These are phyloP conservation scores for Mycena epipterygia DNA, from an alignment of 768 basidiomycete genomes.

Conservation along the genomic window DNA sequence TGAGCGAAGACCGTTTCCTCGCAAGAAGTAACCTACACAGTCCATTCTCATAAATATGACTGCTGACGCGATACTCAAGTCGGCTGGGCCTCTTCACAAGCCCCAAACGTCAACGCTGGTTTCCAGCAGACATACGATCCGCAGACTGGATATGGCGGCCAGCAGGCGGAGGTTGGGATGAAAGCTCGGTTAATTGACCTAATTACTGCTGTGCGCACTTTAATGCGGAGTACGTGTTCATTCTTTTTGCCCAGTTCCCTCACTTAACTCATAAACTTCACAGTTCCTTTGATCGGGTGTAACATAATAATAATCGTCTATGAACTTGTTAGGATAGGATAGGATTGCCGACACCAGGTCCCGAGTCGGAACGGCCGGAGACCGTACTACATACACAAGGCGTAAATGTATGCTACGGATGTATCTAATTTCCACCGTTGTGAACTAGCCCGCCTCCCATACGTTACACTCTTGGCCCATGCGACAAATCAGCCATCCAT, in stretches of 20 bases:
- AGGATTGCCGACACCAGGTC: too few species aligned
- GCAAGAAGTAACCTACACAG: slow-evolving; percentile 77
- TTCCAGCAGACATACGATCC: slow-evolving; percentile 77
- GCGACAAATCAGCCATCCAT: too few species aligned
- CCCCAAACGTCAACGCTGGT: slow-evolving; percentile 66
- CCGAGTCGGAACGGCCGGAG: too few species aligned
- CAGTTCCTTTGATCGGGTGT: slow-evolving; percentile 92
- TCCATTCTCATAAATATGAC: background rate
- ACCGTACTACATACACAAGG: too few species aligned
- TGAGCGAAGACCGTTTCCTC: slow-evolving; percentile 97
- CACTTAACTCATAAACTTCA: slow-evolving; percentile 26
- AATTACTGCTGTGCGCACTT: slow-evolving; percentile 94
- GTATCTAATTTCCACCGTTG: too few species aligned
- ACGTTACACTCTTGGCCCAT: too few species aligned
- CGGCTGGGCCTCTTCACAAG: slow-evolving; percentile 86
- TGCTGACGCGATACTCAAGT: slow-evolving; percentile 62
- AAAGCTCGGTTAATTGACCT: slow-evolving; percentile 92
- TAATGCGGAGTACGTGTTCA: slow-evolving; percentile 91
- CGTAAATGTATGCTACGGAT: too few species aligned
- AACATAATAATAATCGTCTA: slow-evolving; percentile 92
- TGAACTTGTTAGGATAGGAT: too few species aligned
- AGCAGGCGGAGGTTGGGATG: slow-evolving; percentile 74
- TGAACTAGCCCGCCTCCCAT: too few species aligned
- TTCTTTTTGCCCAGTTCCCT: slow-evolving; percentile 6
- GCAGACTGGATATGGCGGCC: slow-evolving; percentile 68